A percentile compares a stretch with the other conserved stretches of the same genome.
These are phyloP conservation scores for Dryadomyces quercus-mongolicae DNA, from an alignment of 2,329 filamentous ascomycete genomes.

Conservation along the genomic window DNA sequence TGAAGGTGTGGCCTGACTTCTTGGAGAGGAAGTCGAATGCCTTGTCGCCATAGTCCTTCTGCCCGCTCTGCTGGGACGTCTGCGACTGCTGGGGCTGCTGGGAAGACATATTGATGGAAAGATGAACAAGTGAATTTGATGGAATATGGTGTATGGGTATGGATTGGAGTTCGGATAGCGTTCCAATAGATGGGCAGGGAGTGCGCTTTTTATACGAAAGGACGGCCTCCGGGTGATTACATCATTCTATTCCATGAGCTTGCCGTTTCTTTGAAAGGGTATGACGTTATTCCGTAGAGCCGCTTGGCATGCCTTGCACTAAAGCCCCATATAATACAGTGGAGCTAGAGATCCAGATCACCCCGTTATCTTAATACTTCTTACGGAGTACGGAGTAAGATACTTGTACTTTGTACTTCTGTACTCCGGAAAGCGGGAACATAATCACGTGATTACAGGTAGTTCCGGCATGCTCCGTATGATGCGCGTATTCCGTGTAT, in stretches of 20 bases:
- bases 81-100: slow-evolving; percentile 4
- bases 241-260: not conserved
- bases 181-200: not conserved
- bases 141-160: not conserved
- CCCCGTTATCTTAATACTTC: not conserved
- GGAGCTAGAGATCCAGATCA: too few species aligned
- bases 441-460: not conserved
- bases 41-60: slow-evolving; percentile 16
- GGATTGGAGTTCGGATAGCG: not conserved
- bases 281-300: not conserved
- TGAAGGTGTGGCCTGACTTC: slow-evolving; percentile 15
- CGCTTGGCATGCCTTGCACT: too few species aligned
- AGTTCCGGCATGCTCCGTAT: too few species aligned
- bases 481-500: too few species aligned
- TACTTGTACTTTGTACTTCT: too few species aligned
- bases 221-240: not conserved
- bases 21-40: slow-evolving; percentile 15
- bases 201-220: not conserved
- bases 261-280: not conserved
- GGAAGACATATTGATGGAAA: not conserved
- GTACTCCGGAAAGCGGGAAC: too few species aligned
- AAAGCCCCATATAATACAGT: too few species aligned
- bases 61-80: not conserved
- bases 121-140: not conserved
- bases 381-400: too few species aligned